Conservation (phyloP, 495 filamentous ascomycete genomes). For the Penicillium samsonianum region DNA sequence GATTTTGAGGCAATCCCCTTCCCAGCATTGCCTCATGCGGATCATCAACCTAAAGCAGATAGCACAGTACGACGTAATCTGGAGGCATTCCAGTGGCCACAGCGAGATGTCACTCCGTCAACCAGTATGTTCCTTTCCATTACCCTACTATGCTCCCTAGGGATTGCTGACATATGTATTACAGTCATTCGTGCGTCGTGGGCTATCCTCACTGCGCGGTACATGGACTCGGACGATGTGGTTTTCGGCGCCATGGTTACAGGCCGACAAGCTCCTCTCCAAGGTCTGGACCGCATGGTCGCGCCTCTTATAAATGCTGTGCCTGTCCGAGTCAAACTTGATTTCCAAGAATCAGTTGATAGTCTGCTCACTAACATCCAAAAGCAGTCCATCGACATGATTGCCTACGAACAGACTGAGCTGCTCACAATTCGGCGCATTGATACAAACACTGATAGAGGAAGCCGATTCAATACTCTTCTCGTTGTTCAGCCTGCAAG, state of each 20-base stretch:
- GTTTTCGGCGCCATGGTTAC: constrained; percentile 3
- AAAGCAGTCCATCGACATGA: neutral
- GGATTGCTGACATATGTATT: neutral
- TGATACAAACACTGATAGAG: neutral
- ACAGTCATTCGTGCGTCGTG: neutral
- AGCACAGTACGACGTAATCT: neutral
- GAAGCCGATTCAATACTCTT: neutral
- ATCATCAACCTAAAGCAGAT: neutral
- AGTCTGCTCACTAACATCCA: neutral
- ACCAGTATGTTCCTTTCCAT: too few relatives aligned
- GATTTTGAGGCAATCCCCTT: neutral
- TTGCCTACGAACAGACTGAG: neutral
- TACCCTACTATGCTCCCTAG: too few relatives aligned
- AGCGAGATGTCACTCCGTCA: neutral
- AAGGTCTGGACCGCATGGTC: neutral
- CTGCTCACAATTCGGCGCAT: neutral
- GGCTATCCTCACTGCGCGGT: neutral
- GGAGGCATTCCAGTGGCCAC: neutral
- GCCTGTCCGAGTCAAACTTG: neutral
- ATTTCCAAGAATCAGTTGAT: neutral
- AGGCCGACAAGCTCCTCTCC: neutral
- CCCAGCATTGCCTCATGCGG: neutral
- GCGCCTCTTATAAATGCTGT: neutral
- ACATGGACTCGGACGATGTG: neutral
- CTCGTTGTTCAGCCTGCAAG: constrained; percentile 2